These are phyloP conservation scores for Cladobotryum protrusum DNA, from an alignment of 2,329 filamentous ascomycete species.

Conservation along the genomic window DNA sequence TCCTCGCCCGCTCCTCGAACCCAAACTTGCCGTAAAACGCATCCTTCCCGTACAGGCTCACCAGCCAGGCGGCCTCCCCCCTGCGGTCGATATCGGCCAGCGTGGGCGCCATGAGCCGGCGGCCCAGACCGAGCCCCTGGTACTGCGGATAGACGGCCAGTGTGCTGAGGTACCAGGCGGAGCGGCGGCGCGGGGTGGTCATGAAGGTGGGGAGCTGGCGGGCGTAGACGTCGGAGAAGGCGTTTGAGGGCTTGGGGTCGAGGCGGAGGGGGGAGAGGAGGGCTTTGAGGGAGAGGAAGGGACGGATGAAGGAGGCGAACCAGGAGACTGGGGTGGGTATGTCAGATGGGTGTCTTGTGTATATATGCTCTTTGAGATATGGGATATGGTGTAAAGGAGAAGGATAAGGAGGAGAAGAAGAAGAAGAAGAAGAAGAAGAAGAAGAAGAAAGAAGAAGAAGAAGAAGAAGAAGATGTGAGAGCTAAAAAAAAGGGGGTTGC, in stretches of 20 bases:
- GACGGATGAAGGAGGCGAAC: constrained; percentile 23
- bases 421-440: too few relatives aligned
- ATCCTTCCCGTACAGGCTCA: constrained; percentile 27
- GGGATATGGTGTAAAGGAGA: neutral
- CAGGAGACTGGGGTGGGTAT: constrained; percentile 21
- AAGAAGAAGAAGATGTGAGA: neutral
- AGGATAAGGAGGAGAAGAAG: too few relatives aligned
- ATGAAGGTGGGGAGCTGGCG: constrained; percentile 21
- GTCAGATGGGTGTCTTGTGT: too few relatives aligned
- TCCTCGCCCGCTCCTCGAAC: constrained; percentile 28
- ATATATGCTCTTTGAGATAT: neutral
- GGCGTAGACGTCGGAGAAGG: constrained; percentile 22
- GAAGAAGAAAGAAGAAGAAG: too few relatives aligned
- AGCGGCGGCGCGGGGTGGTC: constrained; percentile 21
- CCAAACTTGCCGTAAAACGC: constrained; percentile 28
- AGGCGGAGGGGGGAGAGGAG: constrained; percentile 20
- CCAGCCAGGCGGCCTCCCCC: constrained; percentile 25
- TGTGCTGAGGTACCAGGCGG: constrained; percentile 31
- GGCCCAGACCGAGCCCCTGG: constrained; percentile 28
- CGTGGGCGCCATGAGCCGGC: constrained; percentile 24
- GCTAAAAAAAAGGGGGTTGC: too few relatives aligned
- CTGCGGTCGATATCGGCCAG: constrained; percentile 23
- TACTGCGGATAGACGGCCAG: constrained; percentile 25
- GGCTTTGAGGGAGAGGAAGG: constrained; percentile 19
- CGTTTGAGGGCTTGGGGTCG: constrained; percentile 15